Conservation (phyloP, 2,329 filamentous ascomycete genomes). For the Microdochium paspali region DNA sequence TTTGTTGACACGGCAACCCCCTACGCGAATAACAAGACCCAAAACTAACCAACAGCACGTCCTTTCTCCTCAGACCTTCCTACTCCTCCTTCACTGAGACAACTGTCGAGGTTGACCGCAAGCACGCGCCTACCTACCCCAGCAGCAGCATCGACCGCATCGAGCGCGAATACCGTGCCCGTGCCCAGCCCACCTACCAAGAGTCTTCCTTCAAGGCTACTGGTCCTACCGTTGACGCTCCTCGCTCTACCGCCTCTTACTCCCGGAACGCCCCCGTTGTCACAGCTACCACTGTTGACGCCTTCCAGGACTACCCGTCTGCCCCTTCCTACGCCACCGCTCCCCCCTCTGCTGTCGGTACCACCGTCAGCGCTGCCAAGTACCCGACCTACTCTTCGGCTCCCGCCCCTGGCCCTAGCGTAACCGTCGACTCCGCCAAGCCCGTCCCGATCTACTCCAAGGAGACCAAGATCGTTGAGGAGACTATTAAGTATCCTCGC, state of each 20-base stretch:
- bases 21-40: not conserved
- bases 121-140: constrained; percentile 34
- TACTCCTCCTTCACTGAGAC: constrained; percentile 46
- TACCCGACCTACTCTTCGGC: constrained; percentile 34
- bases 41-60: not conserved
- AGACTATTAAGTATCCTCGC: constrained; percentile 51
- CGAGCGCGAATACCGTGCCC: constrained; percentile 58
- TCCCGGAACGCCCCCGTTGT: constrained; percentile 25
- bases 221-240: constrained; percentile 19
- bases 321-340: no score
- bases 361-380: no score
- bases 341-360: no score
- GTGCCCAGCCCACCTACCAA: constrained; percentile 41
- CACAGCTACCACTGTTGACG: constrained; percentile 26
- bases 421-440: constrained; percentile 40
- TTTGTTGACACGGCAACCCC: constrained; percentile 1
- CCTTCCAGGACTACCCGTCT: constrained; percentile 14
- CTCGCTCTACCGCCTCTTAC: constrained; percentile 22
- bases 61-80: constrained; percentile 3
- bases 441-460: constrained; percentile 39
- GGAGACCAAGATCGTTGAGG: constrained; percentile 53
- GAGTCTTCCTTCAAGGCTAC: constrained; percentile 9
- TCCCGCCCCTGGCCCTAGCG: constrained; percentile 40
- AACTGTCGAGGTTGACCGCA: constrained; percentile 56
- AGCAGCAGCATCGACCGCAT: constrained; percentile 50